phyloP scores from a whole-genome alignment of 2,329 filamentous ascomycete genomes.

The Botrytis aclada region DNA sequence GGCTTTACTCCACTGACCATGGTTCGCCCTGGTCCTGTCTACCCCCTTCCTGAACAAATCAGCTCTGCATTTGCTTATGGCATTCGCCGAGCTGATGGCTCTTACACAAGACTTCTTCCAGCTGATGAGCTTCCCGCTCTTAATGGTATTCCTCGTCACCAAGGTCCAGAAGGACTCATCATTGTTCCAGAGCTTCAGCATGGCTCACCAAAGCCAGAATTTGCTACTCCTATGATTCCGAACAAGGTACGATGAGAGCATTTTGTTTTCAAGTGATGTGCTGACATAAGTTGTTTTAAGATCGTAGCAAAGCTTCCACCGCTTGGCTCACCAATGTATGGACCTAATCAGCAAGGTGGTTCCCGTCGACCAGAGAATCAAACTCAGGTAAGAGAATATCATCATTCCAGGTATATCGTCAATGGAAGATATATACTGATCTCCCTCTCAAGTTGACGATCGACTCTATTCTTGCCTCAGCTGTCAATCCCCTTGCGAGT shows the following conservation, averaged over 20 bases:
- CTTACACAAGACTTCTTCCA: slow-evolving; percentile 53
- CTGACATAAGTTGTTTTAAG: neutral
- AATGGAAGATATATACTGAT: slow-evolving; percentile 11
- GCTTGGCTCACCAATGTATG: neutral
- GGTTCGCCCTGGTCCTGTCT: slow-evolving; percentile 29
- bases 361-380: neutral
- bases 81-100: slow-evolving; percentile 52
- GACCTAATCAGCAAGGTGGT: neutral
- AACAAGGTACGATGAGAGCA: slow-evolving; percentile 23
- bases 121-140: slow-evolving; percentile 49
- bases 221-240: slow-evolving; percentile 25
- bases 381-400: slow-evolving; percentile 12
- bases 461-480: slow-evolving; percentile 16
- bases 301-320: slow-evolving; percentile 8
- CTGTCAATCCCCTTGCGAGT: neutral
- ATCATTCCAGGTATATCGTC: neutral
- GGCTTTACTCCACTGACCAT: slow-evolving; percentile 24
- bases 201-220: slow-evolving; percentile 22
- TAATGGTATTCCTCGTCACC: slow-evolving; percentile 36
- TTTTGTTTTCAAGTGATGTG: neutral
- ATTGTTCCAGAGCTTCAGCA: slow-evolving; percentile 32
- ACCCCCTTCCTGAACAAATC: slow-evolving; percentile 29
- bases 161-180: slow-evolving; percentile 36
- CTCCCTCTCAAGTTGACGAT: slow-evolving; percentile 5
- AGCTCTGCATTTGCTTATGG: slow-evolving; percentile 47